phyloP scores from a whole-genome alignment of 2,329 filamentous ascomycete genomes.

The Paecilomyces variotii region DNA sequence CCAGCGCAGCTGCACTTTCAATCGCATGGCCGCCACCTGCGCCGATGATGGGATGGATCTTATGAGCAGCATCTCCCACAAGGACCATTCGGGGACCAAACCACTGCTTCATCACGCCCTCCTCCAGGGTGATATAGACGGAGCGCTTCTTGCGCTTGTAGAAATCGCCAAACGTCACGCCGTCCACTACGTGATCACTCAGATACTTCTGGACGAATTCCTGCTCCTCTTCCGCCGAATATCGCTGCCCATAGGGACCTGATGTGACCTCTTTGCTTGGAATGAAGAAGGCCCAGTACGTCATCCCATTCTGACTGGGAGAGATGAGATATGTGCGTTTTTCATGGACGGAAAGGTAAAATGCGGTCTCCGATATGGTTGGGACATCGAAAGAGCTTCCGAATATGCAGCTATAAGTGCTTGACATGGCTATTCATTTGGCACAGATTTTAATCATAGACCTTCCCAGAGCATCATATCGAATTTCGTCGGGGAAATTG shows the following conservation, averaged over 20 bases:
- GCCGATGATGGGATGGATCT: neutral
- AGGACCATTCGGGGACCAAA: constrained; percentile 9
- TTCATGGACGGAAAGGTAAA: neutral
- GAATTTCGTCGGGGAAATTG: too few relatives aligned
- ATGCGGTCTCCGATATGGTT: neutral
- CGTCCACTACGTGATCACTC: neutral
- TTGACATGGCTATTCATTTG: neutral
- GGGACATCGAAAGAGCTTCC: neutral
- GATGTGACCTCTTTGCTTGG: neutral
- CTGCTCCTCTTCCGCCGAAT: neutral
- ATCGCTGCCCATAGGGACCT: neutral
- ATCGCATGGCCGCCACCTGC: neutral
- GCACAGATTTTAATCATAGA: neutral
- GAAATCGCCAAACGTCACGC: neutral
- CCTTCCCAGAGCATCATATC: neutral
- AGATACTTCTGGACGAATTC: neutral
- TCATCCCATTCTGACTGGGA: neutral
- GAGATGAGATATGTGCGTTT: neutral
- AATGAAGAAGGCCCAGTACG: neutral
- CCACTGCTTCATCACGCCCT: constrained; percentile 5
- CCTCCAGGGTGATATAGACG: neutral
- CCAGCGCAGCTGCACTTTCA: neutral
- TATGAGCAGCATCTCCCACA: constrained; percentile 11
- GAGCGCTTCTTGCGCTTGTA: neutral
- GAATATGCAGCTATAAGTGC: neutral